A percentile compares a stretch with the other conserved stretches of the same genome.
Evolutionary conservation across 2,329 filamentous ascomycete species (phyloP).

Genomic region (Ophiostoma perfectum): DNA sequence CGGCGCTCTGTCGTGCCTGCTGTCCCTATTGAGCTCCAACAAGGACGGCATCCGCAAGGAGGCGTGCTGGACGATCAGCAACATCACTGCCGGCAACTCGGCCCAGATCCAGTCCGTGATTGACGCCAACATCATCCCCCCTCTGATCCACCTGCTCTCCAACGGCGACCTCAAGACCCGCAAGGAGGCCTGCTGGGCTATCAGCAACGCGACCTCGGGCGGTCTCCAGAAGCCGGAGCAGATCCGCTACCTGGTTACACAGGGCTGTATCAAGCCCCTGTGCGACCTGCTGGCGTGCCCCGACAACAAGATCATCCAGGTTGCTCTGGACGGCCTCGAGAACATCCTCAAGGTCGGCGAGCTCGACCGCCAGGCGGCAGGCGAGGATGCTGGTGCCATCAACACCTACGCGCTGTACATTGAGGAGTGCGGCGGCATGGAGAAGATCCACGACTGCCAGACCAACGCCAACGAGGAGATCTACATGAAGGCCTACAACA

Average conservation of each 20-base stretch:
- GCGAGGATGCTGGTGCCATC: constrained; percentile 69
- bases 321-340: constrained; percentile 93
- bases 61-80: constrained; percentile 99
- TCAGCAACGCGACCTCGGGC: constrained; percentile 95
- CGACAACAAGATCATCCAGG: constrained; percentile 99
- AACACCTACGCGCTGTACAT: constrained; percentile 98
- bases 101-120: constrained; percentile 95
- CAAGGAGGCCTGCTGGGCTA: constrained; percentile 99
- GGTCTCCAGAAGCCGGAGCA: constrained; percentile 98
- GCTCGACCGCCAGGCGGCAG: constrained; percentile 88
- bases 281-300: constrained; percentile 94
- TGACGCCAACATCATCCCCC: constrained; percentile 93
- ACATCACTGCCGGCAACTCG: constrained; percentile 97
- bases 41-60: constrained; percentile 99
- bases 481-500: constrained; percentile 99
- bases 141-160: constrained; percentile 89
- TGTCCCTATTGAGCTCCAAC: constrained; percentile 88
- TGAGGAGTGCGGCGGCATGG: constrained; percentile 97
- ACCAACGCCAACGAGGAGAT: constrained; percentile 99
- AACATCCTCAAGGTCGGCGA: constrained; percentile 99
- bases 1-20: constrained; percentile 82
- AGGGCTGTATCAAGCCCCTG: constrained; percentile 94
- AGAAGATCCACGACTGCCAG: constrained; percentile 99
- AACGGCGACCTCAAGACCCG: constrained; percentile 98
- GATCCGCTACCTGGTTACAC: constrained; percentile 87